Evolutionary conservation across 345 rosid species (phyloP).

Genomic region (Syzygium jambos): DNA sequence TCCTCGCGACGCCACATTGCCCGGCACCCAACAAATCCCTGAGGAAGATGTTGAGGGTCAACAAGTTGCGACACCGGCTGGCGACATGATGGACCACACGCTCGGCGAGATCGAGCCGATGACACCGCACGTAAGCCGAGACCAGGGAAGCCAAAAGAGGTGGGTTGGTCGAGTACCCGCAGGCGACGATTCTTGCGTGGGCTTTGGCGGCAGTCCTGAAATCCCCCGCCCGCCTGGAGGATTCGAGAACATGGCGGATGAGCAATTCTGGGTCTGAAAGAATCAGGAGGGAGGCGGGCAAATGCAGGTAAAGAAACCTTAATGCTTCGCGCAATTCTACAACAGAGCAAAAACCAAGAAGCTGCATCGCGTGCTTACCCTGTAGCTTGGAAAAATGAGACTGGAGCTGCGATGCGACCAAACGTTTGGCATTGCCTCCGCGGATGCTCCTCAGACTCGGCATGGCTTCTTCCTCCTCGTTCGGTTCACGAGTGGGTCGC

Average conservation of each 20-base stretch:
- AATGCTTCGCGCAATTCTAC: not conserved
- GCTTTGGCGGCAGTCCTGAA: slow-evolving; percentile 27
- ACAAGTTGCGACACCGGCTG: slow-evolving; percentile 18
- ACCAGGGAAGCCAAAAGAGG: slow-evolving; percentile 36
- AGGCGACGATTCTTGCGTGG: slow-evolving; percentile 45
- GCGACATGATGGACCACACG: slow-evolving; percentile 31
- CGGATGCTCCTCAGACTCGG: not conserved
- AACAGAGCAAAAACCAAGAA: not conserved
- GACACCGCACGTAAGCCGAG: slow-evolving; percentile 41
- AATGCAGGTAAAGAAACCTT: not conserved
- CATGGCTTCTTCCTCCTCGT: not conserved
- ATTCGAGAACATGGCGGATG: slow-evolving; percentile 28
- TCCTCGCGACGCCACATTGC: slow-evolving; percentile 44
- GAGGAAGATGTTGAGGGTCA: slow-evolving; percentile 34
- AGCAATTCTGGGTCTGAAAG: slow-evolving; percentile 28
- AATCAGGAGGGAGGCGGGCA: not conserved
- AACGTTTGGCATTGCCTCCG: not conserved
- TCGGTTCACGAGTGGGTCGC: not conserved
- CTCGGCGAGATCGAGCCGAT: slow-evolving; percentile 20
- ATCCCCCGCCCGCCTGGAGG: slow-evolving; percentile 33
- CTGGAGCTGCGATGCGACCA: not conserved
- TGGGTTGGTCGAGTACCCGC: slow-evolving; percentile 53
- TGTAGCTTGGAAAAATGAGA: not conserved
- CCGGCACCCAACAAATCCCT: slow-evolving; percentile 38
- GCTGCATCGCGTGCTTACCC: not conserved